Percentiles rank a stretch among this genome's conserved stretches.
Evolutionary conservation across 805 yeast species (phyloP).

Genomic region (Candida xiaguanensis): DNA sequence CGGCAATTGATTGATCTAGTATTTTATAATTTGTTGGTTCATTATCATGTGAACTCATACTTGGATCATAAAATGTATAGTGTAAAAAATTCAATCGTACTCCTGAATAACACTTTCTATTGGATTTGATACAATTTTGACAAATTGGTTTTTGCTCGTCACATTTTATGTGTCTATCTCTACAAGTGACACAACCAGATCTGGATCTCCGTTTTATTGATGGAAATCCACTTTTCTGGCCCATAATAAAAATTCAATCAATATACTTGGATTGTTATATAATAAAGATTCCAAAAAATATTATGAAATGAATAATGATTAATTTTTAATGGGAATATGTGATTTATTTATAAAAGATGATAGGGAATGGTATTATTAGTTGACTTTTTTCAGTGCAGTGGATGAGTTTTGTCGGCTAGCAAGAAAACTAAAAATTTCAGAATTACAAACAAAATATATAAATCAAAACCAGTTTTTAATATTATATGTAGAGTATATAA

Average conservation of each 20-base stretch:
- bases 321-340: neutral
- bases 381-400: neutral
- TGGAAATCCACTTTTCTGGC: slow-evolving; percentile 19
- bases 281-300: too few species aligned
- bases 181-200: slow-evolving; percentile 58
- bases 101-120: slow-evolving; percentile 46
- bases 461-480: too few species aligned
- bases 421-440: neutral
- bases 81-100: slow-evolving; percentile 43
- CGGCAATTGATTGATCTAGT: slow-evolving; percentile 43
- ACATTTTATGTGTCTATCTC: slow-evolving; percentile 65
- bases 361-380: neutral
- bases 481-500: too few species aligned
- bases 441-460: neutral
- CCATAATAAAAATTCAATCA: slow-evolving; percentile 15
- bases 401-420: neutral
- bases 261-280: too few species aligned
- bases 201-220: slow-evolving; percentile 36
- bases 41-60: slow-evolving; percentile 7
- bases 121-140: slow-evolving; percentile 49
- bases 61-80: slow-evolving; percentile 35
- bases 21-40: slow-evolving; percentile 14
- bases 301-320: too few species aligned
- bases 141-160: slow-evolving; percentile 64
- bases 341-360: neutral